Evolutionary conservation across 495 filamentous ascomycete genomes (phyloP), one percentile per base, ranked within the genome.

Genomic region (Aspergillus haitiensis): DNA sequence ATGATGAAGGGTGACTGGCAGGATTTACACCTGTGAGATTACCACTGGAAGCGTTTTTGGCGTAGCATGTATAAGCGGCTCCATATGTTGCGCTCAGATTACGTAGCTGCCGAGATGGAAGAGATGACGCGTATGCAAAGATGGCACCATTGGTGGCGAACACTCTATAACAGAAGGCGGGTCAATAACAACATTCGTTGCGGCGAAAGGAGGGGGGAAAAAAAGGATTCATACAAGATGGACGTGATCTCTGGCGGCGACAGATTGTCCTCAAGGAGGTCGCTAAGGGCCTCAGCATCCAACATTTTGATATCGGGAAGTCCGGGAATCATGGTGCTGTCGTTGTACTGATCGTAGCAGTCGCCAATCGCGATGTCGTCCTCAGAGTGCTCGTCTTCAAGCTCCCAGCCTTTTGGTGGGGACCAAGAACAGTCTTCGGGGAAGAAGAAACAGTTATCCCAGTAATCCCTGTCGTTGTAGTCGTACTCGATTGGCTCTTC

Each of bases 241-340:
- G 75, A 75, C 10, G 75, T 80, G 52, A 80, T 80, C 63, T 80
- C 75, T 32, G 77, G 77, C 4, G 75, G 77, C 8, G 73, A 76
- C 12, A 78, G 71, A 55, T 80, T 80, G 56, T 80, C 77, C 61
- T 80, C 75, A 10, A 80, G 62, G 18, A 80, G 67, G 56, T 78
- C 77, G 42, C 75, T 69, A 34, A 80, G 69, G 52, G 75, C 77
- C 69, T 78, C 77, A 27, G 75, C 72, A 65, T 80, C 75, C 11
- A 80, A 63, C 77, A 80, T 80, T 48, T 76, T 77, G 47, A 80
- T 78, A 64, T 80, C 75, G 16, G 77, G 77, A 34, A 80, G 73
- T 33, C 73, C 75, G 56, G 77, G 77, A 56, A 77, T 77, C 77
- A 80, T 79, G 62, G 35, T 73, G 73, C 70, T 67, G 69, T 61